phyloP scores from a whole-genome alignment of 441 rosid genomes.

The Flueggea neowawraea region DNA sequence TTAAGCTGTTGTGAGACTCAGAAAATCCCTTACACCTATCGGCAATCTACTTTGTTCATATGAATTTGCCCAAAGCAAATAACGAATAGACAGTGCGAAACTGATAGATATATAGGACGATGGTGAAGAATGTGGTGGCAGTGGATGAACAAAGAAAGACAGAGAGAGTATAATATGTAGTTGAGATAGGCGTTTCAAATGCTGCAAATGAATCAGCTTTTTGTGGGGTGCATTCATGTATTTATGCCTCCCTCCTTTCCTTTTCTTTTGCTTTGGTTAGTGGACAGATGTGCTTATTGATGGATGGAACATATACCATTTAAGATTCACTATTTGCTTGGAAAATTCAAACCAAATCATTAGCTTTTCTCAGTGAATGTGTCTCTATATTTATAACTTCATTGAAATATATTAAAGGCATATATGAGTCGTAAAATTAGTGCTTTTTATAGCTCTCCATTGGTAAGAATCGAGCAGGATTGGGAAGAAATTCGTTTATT shows the following conservation, averaged over 20 bases:
- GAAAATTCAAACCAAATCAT: conserved; percentile 40
- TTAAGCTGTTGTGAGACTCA: no score
- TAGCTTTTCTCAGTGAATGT: conserved; percentile 1
- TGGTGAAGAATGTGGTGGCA: conserved; percentile 1
- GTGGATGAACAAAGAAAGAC: conserved; percentile 21
- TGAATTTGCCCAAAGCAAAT: not conserved
- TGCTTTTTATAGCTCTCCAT: no score
- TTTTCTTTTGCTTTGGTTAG: conserved; percentile 41
- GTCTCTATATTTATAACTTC: no score
- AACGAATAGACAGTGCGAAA: not conserved
- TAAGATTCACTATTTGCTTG: conserved; percentile 26
- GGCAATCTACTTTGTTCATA: no score
- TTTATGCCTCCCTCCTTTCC: conserved; percentile 26
- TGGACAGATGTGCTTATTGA: conserved; percentile 43
- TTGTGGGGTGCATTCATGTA: conserved; percentile 23
- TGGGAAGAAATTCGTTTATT: no score
- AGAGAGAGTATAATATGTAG: conserved; percentile 27
- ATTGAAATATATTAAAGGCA: no score
- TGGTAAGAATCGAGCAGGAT: no score
- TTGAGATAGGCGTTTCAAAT: conserved; percentile 39
- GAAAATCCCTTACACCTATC: no score
- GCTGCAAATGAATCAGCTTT: conserved; percentile 54
- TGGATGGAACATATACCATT: conserved; percentile 58
- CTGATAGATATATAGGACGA: not conserved
- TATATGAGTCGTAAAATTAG: no score